Percentiles rank a stretch among this genome's conserved stretches.
Conservation (phyloP, 148 eudicot genomes). For the Dianthus caryophyllus region DNA sequence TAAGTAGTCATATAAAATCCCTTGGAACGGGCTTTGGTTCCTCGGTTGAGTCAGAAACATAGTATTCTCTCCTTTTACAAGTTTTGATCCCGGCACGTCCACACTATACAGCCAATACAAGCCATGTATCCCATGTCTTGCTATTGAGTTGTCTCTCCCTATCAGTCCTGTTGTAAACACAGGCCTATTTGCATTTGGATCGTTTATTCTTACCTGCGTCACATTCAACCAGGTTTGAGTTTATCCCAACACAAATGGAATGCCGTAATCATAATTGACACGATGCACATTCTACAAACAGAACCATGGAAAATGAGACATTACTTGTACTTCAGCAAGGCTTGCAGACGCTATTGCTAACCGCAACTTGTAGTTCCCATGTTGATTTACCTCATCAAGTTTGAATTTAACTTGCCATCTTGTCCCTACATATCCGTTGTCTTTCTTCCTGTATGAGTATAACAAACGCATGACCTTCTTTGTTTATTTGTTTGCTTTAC, state of each 20-base stretch:
- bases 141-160: conserved; percentile 56
- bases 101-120: conserved; percentile 50
- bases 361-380: conserved; percentile 56
- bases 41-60: conserved; percentile 51
- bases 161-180: conserved; percentile 45
- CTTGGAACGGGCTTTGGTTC: conserved; percentile 54
- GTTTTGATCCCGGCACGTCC: conserved; percentile 37
- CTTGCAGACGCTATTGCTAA: conserved; percentile 80
- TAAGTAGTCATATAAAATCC: conserved; percentile 58
- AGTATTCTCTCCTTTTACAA: conserved; percentile 41
- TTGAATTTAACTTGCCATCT: conserved; percentile 91
- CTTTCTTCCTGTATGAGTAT: conserved; percentile 38
- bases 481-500: not conserved
- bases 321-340: conserved; percentile 68
- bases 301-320: not conserved
- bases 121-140: conserved; percentile 64
- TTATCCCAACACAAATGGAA: not conserved
- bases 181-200: conserved; percentile 44
- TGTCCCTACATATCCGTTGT: conserved; percentile 57
- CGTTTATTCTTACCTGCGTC: conserved; percentile 48
- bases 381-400: conserved; percentile 40
- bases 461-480: not conserved
- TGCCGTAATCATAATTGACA: too few relatives aligned
- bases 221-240: conserved; percentile 1
- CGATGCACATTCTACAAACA: too few relatives aligned